Evolutionary conservation across 2,329 filamentous ascomycete species (phyloP).

Genomic region (Cercospora sojina): DNA sequence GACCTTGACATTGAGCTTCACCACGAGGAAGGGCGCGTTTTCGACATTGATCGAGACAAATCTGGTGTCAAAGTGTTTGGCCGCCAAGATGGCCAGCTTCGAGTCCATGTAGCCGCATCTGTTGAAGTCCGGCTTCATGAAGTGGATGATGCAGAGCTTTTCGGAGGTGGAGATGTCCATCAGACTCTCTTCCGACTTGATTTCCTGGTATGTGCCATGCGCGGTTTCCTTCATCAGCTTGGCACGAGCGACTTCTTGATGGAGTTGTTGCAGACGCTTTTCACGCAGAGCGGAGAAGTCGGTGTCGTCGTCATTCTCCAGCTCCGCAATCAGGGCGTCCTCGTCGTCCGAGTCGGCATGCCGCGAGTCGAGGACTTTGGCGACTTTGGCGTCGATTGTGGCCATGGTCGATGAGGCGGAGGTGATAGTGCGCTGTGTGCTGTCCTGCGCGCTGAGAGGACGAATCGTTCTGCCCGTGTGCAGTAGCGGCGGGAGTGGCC

Average conservation of each 20-base stretch:
- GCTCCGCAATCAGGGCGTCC: slow-evolving; percentile 59
- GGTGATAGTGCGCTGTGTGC: background rate
- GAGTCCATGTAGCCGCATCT: slow-evolving; percentile 63
- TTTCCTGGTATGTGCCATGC: slow-evolving; percentile 55
- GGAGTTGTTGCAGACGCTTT: slow-evolving; percentile 57
- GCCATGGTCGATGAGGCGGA: slow-evolving; percentile 15
- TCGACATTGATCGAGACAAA: slow-evolving; percentile 60
- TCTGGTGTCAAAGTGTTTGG: slow-evolving; percentile 59
- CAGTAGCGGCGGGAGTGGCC: background rate
- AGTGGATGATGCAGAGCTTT: slow-evolving; percentile 60
- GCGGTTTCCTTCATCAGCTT: slow-evolving; percentile 46
- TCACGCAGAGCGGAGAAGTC: slow-evolving; percentile 57
- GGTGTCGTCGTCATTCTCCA: slow-evolving; percentile 56
- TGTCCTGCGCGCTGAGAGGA: background rate
- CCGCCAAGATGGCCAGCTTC: slow-evolving; percentile 55
- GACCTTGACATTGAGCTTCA: slow-evolving; percentile 58
- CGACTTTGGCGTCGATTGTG: slow-evolving; percentile 51
- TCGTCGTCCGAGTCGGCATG: slow-evolving; percentile 55
- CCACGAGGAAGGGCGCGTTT: slow-evolving; percentile 59
- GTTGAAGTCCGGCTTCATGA: slow-evolving; percentile 63
- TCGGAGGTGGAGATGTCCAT: slow-evolving; percentile 61
- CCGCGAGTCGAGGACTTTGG: slow-evolving; percentile 49
- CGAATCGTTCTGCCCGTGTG: background rate
- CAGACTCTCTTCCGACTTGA: slow-evolving; percentile 58
- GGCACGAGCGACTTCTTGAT: slow-evolving; percentile 55